Percentiles rank a stretch among this genome's conserved stretches.
phyloP scores from a whole-genome alignment of 768 basidiomycete species.

The Lactarius hatsudake region DNA sequence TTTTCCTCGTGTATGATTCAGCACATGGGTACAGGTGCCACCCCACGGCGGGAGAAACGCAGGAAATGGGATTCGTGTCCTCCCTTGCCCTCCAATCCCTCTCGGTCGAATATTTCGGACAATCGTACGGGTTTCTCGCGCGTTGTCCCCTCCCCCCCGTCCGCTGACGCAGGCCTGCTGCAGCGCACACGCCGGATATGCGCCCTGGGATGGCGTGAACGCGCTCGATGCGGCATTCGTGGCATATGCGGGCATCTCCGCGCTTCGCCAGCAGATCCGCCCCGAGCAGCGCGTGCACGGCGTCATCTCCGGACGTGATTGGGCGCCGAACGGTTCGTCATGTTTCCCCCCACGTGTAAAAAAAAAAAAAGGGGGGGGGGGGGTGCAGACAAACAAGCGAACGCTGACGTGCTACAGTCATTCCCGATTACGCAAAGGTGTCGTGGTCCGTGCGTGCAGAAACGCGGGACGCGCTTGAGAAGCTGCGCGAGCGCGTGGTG shows the following conservation, averaged over 20 bases:
- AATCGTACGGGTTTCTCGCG: slow-evolving; percentile 45
- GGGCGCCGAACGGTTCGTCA: slow-evolving; percentile 62
- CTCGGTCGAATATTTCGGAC: slow-evolving; percentile 70
- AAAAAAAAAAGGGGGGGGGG: not conserved
- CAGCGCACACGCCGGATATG: slow-evolving; percentile 76
- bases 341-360: not conserved
- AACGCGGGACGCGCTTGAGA: slow-evolving; percentile 51
- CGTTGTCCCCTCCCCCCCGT: not conserved
- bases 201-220: slow-evolving; percentile 86
- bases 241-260: slow-evolving; percentile 75
- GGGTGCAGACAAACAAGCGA: not conserved
- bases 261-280: slow-evolving; percentile 82
- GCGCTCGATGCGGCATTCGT: slow-evolving; percentile 87
- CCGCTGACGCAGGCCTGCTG: not conserved
- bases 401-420: slow-evolving; percentile 47
- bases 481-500: slow-evolving; percentile 55
- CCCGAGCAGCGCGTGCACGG: slow-evolving; percentile 81
- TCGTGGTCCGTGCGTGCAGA: slow-evolving; percentile 70
- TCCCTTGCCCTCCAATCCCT: slow-evolving; percentile 65
- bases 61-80: slow-evolving; percentile 50
- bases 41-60: slow-evolving; percentile 54
- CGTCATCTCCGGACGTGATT: slow-evolving; percentile 64
- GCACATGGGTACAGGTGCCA: slow-evolving; percentile 55
- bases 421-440: slow-evolving; percentile 80
- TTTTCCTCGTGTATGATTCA: not conserved